Evolutionary conservation across 306 rosid genomes (phyloP).

Genomic region (Lotus japonicus): DNA sequence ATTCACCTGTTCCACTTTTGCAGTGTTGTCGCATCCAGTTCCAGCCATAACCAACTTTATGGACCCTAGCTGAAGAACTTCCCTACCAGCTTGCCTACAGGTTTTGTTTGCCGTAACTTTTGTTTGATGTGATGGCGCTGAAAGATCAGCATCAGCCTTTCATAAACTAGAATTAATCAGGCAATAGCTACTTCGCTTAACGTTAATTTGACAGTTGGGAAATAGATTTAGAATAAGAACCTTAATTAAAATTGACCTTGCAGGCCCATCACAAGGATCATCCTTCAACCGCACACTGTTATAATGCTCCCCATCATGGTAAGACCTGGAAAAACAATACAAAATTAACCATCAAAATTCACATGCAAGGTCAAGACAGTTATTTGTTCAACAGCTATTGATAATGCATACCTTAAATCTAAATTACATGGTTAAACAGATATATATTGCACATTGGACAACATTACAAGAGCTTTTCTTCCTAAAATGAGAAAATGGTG

Average conservation of each 20-base stretch:
- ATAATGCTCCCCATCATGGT: constrained; percentile 83
- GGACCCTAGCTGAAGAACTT: constrained; percentile 35
- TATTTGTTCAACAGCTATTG: background rate
- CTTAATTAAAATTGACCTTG: constrained; percentile 64
- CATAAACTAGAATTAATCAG: constrained; percentile 56
- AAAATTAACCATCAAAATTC: constrained; percentile 1
- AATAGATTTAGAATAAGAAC: constrained; percentile 28
- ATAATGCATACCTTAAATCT: background rate
- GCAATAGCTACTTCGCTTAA: constrained; percentile 23
- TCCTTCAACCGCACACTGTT: constrained; percentile 71
- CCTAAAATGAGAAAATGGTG: background rate
- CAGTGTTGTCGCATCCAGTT: constrained; percentile 57
- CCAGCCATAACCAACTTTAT: constrained; percentile 65
- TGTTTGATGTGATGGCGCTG: constrained; percentile 51
- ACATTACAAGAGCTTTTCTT: background rate
- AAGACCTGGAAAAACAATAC: constrained; percentile 46
- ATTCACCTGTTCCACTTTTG: constrained; percentile 61
- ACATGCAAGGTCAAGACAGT: constrained; percentile 6
- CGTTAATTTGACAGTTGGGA: background rate
- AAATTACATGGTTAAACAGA: background rate
- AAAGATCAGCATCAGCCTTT: constrained; percentile 75
- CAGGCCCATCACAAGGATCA: constrained; percentile 71
- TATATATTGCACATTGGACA: background rate
- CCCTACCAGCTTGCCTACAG: constrained; percentile 25
- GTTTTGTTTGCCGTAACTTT: constrained; percentile 28